Evolutionary conservation across 139 green algal genomes (phyloP).

Genomic region (Chlamydomonas asymmetrica): DNA sequence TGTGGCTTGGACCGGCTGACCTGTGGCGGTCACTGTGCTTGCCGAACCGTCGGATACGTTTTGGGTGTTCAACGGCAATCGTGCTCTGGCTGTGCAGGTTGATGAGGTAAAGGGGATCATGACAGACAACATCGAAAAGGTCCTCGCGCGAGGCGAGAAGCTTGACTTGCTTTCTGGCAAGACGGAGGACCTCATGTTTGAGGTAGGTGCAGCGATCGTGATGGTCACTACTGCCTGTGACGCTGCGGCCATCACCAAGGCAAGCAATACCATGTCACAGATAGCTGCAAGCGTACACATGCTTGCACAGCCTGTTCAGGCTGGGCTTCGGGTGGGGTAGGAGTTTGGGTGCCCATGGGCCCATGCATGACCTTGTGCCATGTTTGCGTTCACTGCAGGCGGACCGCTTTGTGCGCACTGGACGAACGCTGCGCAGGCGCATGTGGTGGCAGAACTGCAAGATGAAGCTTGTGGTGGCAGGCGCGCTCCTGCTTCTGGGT

Average conservation of each 20-base stretch:
- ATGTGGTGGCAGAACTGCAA: constrained; percentile 98
- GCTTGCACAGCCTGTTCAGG: no score
- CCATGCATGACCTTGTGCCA: no score
- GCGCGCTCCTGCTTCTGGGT: constrained; percentile 70
- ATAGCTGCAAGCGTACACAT: no score
- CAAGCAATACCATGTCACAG: not conserved
- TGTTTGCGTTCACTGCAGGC: constrained; percentile 71
- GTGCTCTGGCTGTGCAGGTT: no score
- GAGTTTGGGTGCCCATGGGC: no score
- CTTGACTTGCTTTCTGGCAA: constrained; percentile 97
- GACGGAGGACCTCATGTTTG: constrained; percentile 91
- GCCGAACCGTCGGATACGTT: no score
- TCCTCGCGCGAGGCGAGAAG: constrained; percentile 94
- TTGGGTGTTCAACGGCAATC: no score
- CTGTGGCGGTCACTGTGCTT: no score
- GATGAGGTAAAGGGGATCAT: constrained; percentile 97
- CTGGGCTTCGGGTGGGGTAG: no score
- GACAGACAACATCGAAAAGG: constrained; percentile 98
- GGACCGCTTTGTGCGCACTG: constrained; percentile 89
- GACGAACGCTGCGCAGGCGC: constrained; percentile 73
- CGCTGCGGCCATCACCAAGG: not conserved
- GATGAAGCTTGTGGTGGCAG: constrained; percentile 79
- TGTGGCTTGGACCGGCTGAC: not conserved
- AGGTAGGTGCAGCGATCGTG: constrained; percentile 49
- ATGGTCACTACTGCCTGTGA: not conserved